These are phyloP conservation scores for Epichloe glyceriae DNA, from an alignment of 2,329 filamentous ascomycete genomes.

Conservation along the genomic window DNA sequence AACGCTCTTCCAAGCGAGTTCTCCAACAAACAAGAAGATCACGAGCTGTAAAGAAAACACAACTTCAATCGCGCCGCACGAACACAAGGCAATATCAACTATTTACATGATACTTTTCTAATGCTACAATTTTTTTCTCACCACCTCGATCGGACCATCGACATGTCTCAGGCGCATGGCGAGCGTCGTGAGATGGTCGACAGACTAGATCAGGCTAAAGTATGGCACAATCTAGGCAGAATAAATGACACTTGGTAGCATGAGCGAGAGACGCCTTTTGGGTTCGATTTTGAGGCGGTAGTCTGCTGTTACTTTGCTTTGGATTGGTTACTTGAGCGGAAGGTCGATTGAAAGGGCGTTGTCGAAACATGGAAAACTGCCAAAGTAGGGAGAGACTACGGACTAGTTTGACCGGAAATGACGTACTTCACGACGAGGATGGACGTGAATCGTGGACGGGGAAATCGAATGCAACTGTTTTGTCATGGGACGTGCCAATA, in stretches of 20 bases:
- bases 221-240: neutral
- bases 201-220: neutral
- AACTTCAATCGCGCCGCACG: neutral
- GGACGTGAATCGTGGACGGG: neutral
- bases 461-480: neutral
- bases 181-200: neutral
- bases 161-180: neutral
- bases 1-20: constrained; percentile 30
- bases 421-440: too few relatives aligned
- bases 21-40: constrained; percentile 17
- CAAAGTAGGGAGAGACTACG: neutral
- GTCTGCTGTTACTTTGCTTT: neutral
- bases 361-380: neutral
- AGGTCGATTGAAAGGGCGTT: neutral
- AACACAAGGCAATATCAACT: neutral
- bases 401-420: too few relatives aligned
- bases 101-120: neutral
- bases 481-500: neutral
- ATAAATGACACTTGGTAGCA: neutral
- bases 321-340: neutral
- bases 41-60: constrained; percentile 19
- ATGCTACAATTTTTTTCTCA: neutral
- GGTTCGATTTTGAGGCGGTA: neutral
- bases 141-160: neutral
- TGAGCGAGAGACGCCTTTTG: neutral